Evolutionary conservation across 805 yeast genomes (phyloP), one percentile per base, ranked within the genome.

Genomic region (Yamadazyma sp.): DNA sequence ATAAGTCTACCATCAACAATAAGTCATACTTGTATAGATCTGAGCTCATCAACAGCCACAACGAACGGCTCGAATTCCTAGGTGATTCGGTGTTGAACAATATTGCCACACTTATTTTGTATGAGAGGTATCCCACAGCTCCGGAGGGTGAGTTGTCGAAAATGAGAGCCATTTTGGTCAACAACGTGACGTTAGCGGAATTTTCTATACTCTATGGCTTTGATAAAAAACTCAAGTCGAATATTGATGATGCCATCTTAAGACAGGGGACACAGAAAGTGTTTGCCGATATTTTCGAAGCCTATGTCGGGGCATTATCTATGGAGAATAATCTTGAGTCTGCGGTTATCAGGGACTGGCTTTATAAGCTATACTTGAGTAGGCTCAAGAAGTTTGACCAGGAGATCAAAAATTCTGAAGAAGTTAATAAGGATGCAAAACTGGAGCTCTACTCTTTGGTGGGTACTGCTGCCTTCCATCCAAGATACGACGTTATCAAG

Each of bases 281-380:
- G 3, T 75, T 74, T 52, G 96, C 98, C 0, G 99, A 91, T 67
- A 79, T 84, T 0, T 86, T 91, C 55, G 99, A 93, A 61, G 96
- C 98, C 0, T 91, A 91, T 49, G 72, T 93, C 31, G 98, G 96
- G 5, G 99, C 95, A 0, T 59, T 91, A 21, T 73, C 74, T 6
- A 67, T 77, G 15, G 95, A 85, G 45, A 65, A 74, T 27, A 63
- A 62, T 9, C 58, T 63, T 12, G 75, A 78, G 42, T 62, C 74
- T 34, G 55, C 64, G 2, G 69, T 59, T 15, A 71, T 84, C 5
- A 71, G 72, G 46, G 58, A 65, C 9, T 84, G 91, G 91, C 54
- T 84, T 18, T 50, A 57, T 5, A 57, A 64, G 32, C 57, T 83
- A 26, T 73, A 81, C 22, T 60, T 59, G n/a, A 78, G 80, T 3